Evolutionary conservation across 176 grass and related monocot species (phyloP).

Genomic region (Zoysia japonica): DNA sequence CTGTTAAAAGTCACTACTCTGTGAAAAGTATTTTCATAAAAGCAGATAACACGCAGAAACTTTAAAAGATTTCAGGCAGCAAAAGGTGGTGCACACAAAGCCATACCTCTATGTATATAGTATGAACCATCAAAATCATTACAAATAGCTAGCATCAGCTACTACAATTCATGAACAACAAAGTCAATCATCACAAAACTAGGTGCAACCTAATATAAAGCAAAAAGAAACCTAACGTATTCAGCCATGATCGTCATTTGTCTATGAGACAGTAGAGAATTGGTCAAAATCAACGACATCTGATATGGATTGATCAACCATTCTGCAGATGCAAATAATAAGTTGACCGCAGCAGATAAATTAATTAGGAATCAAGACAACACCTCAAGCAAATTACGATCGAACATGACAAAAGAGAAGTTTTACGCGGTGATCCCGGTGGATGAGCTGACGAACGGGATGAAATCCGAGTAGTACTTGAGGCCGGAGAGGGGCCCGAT

Average conservation of each 20-base stretch:
- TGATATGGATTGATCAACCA: not conserved
- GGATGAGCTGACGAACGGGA: slow-evolving; percentile 55
- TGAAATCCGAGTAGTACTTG: slow-evolving; percentile 32
- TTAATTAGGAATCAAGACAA: not conserved
- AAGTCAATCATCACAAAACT: not conserved
- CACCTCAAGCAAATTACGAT: not conserved
- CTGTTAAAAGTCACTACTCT: too few species aligned
- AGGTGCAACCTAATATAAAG: not conserved
- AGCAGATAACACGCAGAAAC: too few species aligned
- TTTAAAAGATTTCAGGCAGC: not conserved
- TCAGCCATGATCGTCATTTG: not conserved
- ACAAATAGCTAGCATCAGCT: too few species aligned
- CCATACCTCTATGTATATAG: too few species aligned
- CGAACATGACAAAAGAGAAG: not conserved
- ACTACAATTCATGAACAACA: too few species aligned
- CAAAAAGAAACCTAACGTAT: too few species aligned
- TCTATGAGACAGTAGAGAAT: not conserved
- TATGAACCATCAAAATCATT: too few species aligned
- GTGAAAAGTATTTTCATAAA: too few species aligned
- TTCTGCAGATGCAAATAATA: not conserved
- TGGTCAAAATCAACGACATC: not conserved
- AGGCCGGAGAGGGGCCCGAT: not conserved
- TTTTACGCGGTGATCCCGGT: slow-evolving; percentile 43
- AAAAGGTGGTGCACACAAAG: not conserved
- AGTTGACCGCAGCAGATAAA: not conserved